Percentiles rank a stretch among this genome's conserved stretches.
Evolutionary conservation across 78 protist genomes (phyloP).

Genomic region (Dictyostelium brefeldianum): DNA sequence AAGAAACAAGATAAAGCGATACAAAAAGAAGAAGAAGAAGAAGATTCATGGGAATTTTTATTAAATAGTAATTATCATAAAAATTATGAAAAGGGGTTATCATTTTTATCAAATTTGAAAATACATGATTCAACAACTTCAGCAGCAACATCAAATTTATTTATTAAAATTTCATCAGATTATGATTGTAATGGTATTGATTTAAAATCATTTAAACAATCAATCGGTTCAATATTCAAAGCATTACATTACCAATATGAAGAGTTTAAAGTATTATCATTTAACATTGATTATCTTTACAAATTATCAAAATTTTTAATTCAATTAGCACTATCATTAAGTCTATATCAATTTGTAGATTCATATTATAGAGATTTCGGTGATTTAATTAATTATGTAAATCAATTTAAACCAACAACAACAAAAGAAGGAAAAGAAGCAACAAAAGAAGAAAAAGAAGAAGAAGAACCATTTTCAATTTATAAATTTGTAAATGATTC

Average conservation of each 20-base stretch:
- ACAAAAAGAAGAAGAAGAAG: neutral
- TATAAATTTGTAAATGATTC: slow-evolving; percentile 12
- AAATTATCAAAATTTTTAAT: slow-evolving; percentile 15
- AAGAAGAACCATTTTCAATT: slow-evolving; percentile 23
- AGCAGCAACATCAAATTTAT: neutral
- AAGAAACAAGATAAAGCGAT: neutral
- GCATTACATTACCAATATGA: slow-evolving; percentile 55
- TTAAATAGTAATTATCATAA: slow-evolving; percentile 28
- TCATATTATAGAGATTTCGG: slow-evolving; percentile 50
- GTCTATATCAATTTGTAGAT: slow-evolving; percentile 9
- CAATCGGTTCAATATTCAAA: neutral
- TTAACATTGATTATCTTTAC: neutral
- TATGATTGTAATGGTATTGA: neutral
- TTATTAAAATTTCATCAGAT: neutral
- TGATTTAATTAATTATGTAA: neutral
- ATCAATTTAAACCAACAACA: neutral
- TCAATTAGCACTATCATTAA: slow-evolving; percentile 31
- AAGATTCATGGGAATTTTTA: slow-evolving; percentile 33
- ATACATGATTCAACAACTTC: neutral
- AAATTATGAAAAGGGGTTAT: neutral
- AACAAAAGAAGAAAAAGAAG: neutral
- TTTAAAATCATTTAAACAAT: neutral
- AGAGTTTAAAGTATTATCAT: slow-evolving; percentile 46
- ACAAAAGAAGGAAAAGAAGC: neutral
- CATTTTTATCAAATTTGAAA: neutral